Base-by-base conservation (phyloP, 164 flowering plant genomes). In the Saururus chinensis region DNA sequence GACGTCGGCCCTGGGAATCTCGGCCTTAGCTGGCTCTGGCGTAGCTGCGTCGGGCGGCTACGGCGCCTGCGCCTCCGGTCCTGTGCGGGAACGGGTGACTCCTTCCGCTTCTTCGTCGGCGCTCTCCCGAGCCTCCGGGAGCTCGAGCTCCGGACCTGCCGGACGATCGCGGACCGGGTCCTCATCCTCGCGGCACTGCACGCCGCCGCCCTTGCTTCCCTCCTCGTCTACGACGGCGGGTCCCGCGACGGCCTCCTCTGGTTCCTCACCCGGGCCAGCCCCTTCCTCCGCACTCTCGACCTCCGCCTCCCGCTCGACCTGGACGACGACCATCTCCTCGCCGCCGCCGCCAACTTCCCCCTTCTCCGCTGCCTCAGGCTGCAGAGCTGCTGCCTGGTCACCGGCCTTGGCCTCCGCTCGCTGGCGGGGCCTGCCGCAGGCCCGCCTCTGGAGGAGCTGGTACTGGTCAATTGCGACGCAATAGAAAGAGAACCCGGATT, bases 281-380 rank as follows among this genome's bases (percentile, higher is more conserved):
- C 78, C 26, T 49, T 6, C 22, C 52, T 84, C 60, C 74, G 57
- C 25, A 80, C 49, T 19, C 79, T 91, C 51, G 96, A 91, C 65
- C 73, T 91, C 41, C 80, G 98, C 4, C 67, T 91, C 7, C 98
- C 98, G 19, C 77, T 91, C 45, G 98, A 91, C 78, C 81, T 91
- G 13, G 74, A 76, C 5, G 80, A 88, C 69, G 65, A 70, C 22
- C 96, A 86, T 40, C 69, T 91, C 42, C 60, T 61, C 0, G 87
- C 86, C 3, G 49, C 80, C 24, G 82, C 87, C 0, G 55, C 61
- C 66, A 81, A 69, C 70, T 78, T 82, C 57, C 53, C 74, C 26
- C 65, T 63, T n/a, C 74, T 92, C 14, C 60, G 63, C 12, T 71
- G 72, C 69, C 73, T 92, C 12, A 56, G 82, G 66, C 76, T 92